Base-by-base conservation (phyloP, 2,329 filamentous ascomycete genomes). In the Fusarium nodosum region DNA sequence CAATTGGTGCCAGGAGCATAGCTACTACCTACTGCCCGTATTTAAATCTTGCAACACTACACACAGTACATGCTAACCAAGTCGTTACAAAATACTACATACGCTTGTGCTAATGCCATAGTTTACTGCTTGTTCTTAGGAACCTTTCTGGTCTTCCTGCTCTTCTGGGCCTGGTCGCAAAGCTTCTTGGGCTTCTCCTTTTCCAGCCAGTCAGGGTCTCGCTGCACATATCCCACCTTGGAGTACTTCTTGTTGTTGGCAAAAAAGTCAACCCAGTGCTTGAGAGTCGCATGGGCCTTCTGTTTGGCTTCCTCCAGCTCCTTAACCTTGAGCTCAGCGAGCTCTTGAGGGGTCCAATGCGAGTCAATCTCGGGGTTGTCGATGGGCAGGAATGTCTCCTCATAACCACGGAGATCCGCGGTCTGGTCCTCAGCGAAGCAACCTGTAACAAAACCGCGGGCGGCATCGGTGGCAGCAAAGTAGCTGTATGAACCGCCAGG, bases 371-470 rank as follows among this genome's bases (percentile, higher is more conserved):
- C 83, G 1, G 85, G 82, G 74, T 90, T 85, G 77, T 91, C 88
- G 34, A 88, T 73, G 3, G 89, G 89, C 11, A 95, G 77, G 80
- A 89, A 98, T 87, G 97, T 96, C 68, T 90, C 87, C 82, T 98
- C 96, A 7, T 93, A 91, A 46, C 96, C 96, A 65, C 92, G 88
- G 78, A 97, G 82, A 81, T 99, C 96, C 5, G 92, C 86, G 3
- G 90, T 96, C 33, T 90, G 84, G 83, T 99, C 96, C 68, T 93
- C 91, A 39, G 88, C 83, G 82, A 99, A 99, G 80, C 96, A 99
- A 20, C 93, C 93, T 3, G 96, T 98, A 12, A 99, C 90, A 79
- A 94, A 99, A 22, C 91, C 93, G 50, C 96, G 91, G 16, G 92
- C 89, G 34, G 95, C 94, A 80, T 99, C 96, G 66, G 86, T 86